Conservation (phyloP, 768 basidiomycete species). For the Mycena albidolilacea region DNA sequence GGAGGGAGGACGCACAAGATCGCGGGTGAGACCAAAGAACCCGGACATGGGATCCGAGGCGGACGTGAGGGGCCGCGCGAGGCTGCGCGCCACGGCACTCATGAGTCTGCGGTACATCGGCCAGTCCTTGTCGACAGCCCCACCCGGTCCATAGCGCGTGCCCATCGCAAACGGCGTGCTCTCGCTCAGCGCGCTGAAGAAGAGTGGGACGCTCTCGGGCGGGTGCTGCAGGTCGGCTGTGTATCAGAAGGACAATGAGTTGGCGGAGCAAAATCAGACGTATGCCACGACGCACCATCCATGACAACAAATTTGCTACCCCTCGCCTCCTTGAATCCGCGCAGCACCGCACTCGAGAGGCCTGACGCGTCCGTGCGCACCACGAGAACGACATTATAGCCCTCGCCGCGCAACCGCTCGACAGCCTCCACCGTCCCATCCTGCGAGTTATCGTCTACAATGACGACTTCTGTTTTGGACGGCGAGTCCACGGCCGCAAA, state of each 20-base stretch:
- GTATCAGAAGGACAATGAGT: neutral
- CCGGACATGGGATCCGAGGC: conserved; percentile 30
- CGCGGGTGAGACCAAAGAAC: conserved; percentile 23
- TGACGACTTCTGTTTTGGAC: neutral
- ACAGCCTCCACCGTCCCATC: neutral
- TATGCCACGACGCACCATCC: neutral
- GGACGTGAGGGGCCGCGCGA: conserved; percentile 25
- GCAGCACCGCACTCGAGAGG: neutral
- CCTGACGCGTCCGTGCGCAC: neutral
- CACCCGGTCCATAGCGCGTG: conserved; percentile 27
- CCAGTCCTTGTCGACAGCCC: conserved; percentile 26
- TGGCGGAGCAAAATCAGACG: neutral
- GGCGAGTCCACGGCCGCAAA: neutral
- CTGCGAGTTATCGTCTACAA: neutral
- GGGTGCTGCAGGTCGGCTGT: conserved; percentile 20
- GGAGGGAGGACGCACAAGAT: conserved; percentile 19
- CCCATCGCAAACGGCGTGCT: conserved; percentile 23
- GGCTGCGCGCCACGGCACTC: conserved; percentile 15
- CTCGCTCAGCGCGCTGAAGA: conserved; percentile 11
- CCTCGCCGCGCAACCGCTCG: neutral
- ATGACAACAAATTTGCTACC: neutral
- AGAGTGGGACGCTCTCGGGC: conserved; percentile 10
- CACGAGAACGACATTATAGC: neutral
- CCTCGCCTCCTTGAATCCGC: neutral
- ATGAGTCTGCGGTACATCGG: conserved; percentile 24